Percentiles rank a stretch among this genome's conserved stretches.
Evolutionary conservation across 352 stramenopile genomes (phyloP).

Genomic region (Globisporangium perplexum): DNA sequence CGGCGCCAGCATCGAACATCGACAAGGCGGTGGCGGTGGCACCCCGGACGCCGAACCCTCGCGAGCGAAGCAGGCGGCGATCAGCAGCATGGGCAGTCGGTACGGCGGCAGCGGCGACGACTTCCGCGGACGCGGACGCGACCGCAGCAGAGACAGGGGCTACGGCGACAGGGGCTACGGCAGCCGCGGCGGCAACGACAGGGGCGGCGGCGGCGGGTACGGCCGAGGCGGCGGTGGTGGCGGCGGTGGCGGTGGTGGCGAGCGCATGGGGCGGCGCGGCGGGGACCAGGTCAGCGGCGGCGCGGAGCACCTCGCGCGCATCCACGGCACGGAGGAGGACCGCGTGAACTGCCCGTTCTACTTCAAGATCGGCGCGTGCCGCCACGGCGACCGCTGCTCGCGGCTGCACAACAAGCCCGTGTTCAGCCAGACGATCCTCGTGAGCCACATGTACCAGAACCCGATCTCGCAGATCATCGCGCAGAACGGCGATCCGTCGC

Average conservation of each 20-base stretch:
- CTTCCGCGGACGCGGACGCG: slow-evolving; percentile 57
- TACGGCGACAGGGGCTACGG: slow-evolving; percentile 46
- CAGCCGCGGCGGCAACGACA: slow-evolving; percentile 56
- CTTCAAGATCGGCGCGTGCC: slow-evolving; percentile 99
- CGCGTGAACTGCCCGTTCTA: slow-evolving; percentile 99
- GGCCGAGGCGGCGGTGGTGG: slow-evolving; percentile 21
- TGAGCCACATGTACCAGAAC: slow-evolving; percentile 99
- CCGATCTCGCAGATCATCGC: slow-evolving; percentile 87
- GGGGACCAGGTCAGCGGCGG: slow-evolving; percentile 66
- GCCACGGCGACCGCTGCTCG: slow-evolving; percentile 98
- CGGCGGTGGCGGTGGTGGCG: slow-evolving; percentile 43
- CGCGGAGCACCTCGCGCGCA: slow-evolving; percentile 94
- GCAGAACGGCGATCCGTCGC: slow-evolving; percentile 74
- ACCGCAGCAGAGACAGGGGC: slow-evolving; percentile 42
- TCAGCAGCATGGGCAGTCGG: slow-evolving; percentile 50
- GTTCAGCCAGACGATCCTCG: slow-evolving; percentile 97
- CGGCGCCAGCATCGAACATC: background rate
- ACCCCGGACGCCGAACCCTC: too few species aligned
- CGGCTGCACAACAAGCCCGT: slow-evolving; percentile 98
- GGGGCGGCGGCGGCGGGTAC: slow-evolving; percentile 61
- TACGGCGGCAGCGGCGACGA: slow-evolving; percentile 67
- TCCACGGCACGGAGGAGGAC: slow-evolving; percentile 97
- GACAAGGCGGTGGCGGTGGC: too few species aligned
- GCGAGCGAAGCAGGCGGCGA: too few species aligned
- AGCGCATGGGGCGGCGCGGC: slow-evolving; percentile 34